These are phyloP conservation scores for Ceratobasidium sp. DNA, from an alignment of 1,284 basidiomycete genomes.

Conservation along the genomic window DNA sequence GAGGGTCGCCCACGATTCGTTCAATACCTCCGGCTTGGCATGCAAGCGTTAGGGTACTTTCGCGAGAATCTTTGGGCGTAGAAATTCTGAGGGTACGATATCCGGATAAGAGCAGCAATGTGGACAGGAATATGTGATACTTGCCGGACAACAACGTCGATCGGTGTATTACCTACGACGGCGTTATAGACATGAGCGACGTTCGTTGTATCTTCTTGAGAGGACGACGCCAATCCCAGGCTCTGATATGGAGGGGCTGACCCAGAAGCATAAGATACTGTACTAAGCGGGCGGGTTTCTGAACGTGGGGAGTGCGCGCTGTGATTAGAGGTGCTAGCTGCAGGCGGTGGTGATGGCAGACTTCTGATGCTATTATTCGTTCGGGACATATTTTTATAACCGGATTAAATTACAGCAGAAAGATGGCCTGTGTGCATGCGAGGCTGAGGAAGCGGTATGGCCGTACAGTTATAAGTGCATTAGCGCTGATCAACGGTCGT, in stretches of 20 bases:
- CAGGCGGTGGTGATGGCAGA: slow-evolving; percentile 3
- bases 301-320: not conserved
- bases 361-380: slow-evolving; percentile 1
- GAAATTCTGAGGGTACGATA: not conserved
- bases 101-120: not conserved
- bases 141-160: slow-evolving; percentile 18
- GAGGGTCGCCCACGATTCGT: slow-evolving; percentile 23
- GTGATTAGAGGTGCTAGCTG: not conserved
- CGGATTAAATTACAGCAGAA: not conserved
- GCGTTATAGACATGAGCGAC: slow-evolving; percentile 13
- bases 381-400: not conserved
- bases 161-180: not conserved
- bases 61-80: slow-evolving; percentile 15
- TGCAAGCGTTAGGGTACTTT: slow-evolving; percentile 22
- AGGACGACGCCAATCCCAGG: not conserved
- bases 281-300: slow-evolving; percentile 1
- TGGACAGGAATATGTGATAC: not conserved
- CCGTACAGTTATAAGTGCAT: not conserved
- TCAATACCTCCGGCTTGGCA: slow-evolving; percentile 30
- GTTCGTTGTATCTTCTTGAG: not conserved
- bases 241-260: not conserved
- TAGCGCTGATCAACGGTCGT: not conserved
- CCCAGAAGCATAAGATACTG: not conserved
- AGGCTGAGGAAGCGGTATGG: not conserved
- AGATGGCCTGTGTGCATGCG: not conserved